Evolutionary conservation across 495 filamentous ascomycete genomes (phyloP).

Genomic region (Entonaema liquescens): DNA sequence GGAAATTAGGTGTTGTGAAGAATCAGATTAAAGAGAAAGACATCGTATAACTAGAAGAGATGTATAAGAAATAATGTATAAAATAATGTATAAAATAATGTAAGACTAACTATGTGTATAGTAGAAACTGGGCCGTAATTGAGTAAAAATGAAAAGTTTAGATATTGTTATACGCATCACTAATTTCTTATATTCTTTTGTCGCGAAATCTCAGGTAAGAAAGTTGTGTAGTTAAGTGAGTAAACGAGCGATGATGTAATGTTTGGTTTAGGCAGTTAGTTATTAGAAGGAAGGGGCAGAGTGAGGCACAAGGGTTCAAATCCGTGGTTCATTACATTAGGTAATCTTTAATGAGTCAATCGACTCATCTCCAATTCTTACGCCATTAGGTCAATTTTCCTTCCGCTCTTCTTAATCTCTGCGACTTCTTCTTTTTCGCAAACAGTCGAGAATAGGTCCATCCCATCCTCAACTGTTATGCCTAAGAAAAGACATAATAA

Average conservation of each 20-base stretch:
- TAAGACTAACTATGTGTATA: too few relatives aligned
- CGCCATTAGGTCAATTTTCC: neutral
- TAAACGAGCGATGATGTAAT: too few relatives aligned
- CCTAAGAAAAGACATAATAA: slow-evolving; percentile 63
- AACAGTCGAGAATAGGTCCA: slow-evolving; percentile 26
- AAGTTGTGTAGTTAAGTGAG: too few relatives aligned
- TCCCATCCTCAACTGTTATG: slow-evolving; percentile 49
- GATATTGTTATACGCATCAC: too few relatives aligned
- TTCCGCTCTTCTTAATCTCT: slow-evolving; percentile 2
- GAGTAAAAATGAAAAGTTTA: too few relatives aligned
- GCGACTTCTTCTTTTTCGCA: slow-evolving; percentile 28
- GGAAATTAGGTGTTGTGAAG: neutral
- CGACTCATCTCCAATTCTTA: slow-evolving; percentile 12
- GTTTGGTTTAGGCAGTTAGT: too few relatives aligned
- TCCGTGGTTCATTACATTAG: neutral
- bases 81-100: neutral
- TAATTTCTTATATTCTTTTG: too few relatives aligned
- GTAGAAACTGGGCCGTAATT: too few relatives aligned
- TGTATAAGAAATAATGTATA: too few relatives aligned
- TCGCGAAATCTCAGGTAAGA: too few relatives aligned
- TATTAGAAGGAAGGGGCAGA: neutral
- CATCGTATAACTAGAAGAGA: neutral
- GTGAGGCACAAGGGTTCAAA: neutral
- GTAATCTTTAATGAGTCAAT: slow-evolving; percentile 14
- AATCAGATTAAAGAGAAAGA: too few relatives aligned